Evolutionary conservation across 2,329 filamentous ascomycete species (phyloP).

Genomic region (Aureobasidium pullulans): DNA sequence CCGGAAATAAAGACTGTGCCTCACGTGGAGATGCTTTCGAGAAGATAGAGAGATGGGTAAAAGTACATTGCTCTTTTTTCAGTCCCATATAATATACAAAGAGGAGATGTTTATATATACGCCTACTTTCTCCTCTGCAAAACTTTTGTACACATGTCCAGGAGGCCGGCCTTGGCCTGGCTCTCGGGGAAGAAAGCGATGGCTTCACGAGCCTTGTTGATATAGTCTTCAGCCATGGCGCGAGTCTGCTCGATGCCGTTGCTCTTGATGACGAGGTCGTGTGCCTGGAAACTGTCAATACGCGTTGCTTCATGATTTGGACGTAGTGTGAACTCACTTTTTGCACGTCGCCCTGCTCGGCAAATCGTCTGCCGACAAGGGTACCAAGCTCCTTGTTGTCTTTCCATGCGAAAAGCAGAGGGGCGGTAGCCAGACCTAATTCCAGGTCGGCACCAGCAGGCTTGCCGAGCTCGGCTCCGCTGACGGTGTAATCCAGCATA

Average conservation of each 20-base stretch:
- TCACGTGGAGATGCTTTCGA: neutral
- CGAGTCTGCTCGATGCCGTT: conserved; percentile 89
- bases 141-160: conserved; percentile 92
- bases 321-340: conserved; percentile 52
- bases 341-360: conserved; percentile 71
- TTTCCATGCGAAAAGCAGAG: conserved; percentile 84
- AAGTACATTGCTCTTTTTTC: conserved; percentile 7
- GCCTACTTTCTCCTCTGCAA: conserved; percentile 75
- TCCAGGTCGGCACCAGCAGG: conserved; percentile 91
- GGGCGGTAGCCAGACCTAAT: conserved; percentile 86
- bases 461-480: conserved; percentile 79
- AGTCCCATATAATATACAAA: conserved; percentile 8
- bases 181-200: conserved; percentile 82
- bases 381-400: conserved; percentile 74
- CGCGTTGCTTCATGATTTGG: neutral
- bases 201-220: conserved; percentile 78
- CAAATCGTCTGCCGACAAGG: conserved; percentile 88
- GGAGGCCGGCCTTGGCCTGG: conserved; percentile 82
- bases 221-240: conserved; percentile 82
- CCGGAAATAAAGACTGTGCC: neutral
- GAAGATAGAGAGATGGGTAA: neutral
- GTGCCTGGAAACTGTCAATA: conserved; percentile 54
- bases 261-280: conserved; percentile 73
- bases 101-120: conserved; percentile 5
- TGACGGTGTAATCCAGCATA: conserved; percentile 92